phyloP scores from a whole-genome alignment of 768 basidiomycete species.

The Mycena pura region DNA sequence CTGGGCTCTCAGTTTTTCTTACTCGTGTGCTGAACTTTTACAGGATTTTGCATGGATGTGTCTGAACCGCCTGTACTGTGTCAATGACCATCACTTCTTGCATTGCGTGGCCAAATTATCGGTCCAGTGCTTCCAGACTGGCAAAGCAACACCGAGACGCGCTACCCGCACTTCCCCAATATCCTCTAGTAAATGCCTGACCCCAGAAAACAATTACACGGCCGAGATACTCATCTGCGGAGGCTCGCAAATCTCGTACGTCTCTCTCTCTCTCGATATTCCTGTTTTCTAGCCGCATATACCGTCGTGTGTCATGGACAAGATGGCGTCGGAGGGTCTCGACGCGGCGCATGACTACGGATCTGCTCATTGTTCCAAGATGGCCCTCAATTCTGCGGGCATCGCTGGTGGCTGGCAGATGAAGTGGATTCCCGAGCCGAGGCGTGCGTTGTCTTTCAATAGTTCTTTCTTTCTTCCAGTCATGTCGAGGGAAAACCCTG shows the following conservation, averaged over 20 bases:
- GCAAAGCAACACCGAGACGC: conserved; percentile 30
- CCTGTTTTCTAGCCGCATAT: not conserved
- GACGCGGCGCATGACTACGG: conserved; percentile 33
- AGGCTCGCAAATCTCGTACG: conserved; percentile 31
- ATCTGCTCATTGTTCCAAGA: conserved; percentile 36
- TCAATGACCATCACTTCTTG: too few relatives aligned
- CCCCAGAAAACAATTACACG: conserved; percentile 37
- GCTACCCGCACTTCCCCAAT: conserved; percentile 37
- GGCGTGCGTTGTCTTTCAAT: conserved; percentile 14
- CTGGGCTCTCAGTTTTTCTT: not conserved
- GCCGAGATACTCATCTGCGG: conserved; percentile 38
- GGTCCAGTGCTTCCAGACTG: conserved; percentile 32
- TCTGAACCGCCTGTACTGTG: conserved; percentile 13
- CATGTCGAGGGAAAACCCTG: conserved; percentile 22
- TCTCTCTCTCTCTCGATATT: not conserved
- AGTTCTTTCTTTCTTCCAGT: not conserved
- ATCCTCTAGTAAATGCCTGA: conserved; percentile 29
- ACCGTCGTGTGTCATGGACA: conserved; percentile 2
- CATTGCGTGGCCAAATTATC: conserved; percentile 14
- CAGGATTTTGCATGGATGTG: conserved; percentile 12
- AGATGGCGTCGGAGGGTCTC: conserved; percentile 16
- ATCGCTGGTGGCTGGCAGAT: conserved; percentile 36
- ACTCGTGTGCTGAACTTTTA: not conserved
- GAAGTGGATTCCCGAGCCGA: conserved; percentile 36
- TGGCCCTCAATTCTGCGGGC: conserved; percentile 32